phyloP scores from a whole-genome alignment of 2,329 filamentous ascomycete species.

The Aspergillus unguis region DNA sequence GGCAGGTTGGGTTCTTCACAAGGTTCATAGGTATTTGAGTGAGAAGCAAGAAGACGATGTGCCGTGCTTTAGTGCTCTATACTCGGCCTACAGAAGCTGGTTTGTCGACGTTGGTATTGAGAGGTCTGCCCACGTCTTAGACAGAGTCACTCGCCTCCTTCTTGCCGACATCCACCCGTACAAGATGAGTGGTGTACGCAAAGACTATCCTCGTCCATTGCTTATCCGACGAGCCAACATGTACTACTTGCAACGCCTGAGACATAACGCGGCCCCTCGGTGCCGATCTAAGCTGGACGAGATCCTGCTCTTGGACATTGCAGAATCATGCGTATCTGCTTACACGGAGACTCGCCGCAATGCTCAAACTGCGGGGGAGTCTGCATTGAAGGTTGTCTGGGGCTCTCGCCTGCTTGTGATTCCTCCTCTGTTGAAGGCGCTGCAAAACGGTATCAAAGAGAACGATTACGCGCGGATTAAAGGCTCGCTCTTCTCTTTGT shows the following conservation, averaged over 20 bases:
- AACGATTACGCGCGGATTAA: slow-evolving; percentile 91
- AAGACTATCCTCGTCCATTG: slow-evolving; percentile 88
- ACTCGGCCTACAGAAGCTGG: slow-evolving; percentile 90
- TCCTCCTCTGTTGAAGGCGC: slow-evolving; percentile 73
- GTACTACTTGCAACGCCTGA: slow-evolving; percentile 89
- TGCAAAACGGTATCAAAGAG: slow-evolving; percentile 72
- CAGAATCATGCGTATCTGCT: slow-evolving; percentile 81
- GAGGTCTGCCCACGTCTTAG: slow-evolving; percentile 86
- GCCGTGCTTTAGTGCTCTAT: slow-evolving; percentile 87
- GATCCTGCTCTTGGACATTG: slow-evolving; percentile 76
- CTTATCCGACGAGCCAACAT: slow-evolving; percentile 89
- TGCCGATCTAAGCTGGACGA: slow-evolving; percentile 90
- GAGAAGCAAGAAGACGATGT: slow-evolving; percentile 92
- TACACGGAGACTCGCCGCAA: slow-evolving; percentile 96
- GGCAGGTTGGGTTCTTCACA: slow-evolving; percentile 75
- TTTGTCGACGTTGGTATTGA: slow-evolving; percentile 98
- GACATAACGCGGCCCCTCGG: slow-evolving; percentile 85
- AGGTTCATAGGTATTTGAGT: slow-evolving; percentile 78
- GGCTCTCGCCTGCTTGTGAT: slow-evolving; percentile 87
- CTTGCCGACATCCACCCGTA: slow-evolving; percentile 85
- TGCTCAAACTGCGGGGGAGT: slow-evolving; percentile 87
- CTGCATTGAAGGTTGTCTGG: slow-evolving; percentile 85
- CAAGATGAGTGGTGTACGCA: slow-evolving; percentile 88
- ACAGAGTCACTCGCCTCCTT: slow-evolving; percentile 79
- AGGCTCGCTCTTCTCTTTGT: slow-evolving; percentile 83